phyloP scores from a whole-genome alignment of 169 alveolate genomes.

The Cryptosporidium sp. region DNA sequence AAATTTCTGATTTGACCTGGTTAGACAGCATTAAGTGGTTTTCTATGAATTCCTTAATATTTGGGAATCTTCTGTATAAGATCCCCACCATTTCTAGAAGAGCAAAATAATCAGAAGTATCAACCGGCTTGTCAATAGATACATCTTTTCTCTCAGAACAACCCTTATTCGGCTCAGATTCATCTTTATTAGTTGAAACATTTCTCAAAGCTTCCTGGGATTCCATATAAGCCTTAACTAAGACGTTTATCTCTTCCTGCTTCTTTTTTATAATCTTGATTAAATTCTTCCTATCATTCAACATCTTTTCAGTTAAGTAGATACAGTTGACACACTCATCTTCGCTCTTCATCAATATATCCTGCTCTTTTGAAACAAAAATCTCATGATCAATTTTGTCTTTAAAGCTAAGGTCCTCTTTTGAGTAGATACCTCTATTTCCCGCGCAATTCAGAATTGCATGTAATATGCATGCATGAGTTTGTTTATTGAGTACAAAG shows the following conservation, averaged over 20 bases:
- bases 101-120: slow-evolving; percentile 1
- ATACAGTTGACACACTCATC: slow-evolving; percentile 60
- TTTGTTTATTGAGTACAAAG: neutral
- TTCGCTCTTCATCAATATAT: neutral
- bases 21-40: slow-evolving; percentile 22
- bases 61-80: slow-evolving; percentile 32
- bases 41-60: slow-evolving; percentile 33
- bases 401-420: slow-evolving; percentile 5
- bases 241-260: slow-evolving; percentile 41
- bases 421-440: slow-evolving; percentile 10
- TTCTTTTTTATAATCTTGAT: slow-evolving; percentile 26
- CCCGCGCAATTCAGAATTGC: slow-evolving; percentile 13
- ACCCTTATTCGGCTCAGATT: neutral
- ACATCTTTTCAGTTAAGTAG: slow-evolving; percentile 35
- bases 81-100: slow-evolving; percentile 56
- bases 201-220: slow-evolving; percentile 14
- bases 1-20: slow-evolving; percentile 29
- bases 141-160: neutral
- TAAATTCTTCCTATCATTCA: slow-evolving; percentile 18
- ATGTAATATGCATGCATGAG: slow-evolving; percentile 18
- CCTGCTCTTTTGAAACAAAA: neutral
- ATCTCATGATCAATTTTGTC: slow-evolving; percentile 1
- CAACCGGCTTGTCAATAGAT: neutral
- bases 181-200: neutral
- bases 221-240: slow-evolving; percentile 52